phyloP scores from a whole-genome alignment of 495 filamentous ascomycete species.

The Trichocladium uniseriatum region DNA sequence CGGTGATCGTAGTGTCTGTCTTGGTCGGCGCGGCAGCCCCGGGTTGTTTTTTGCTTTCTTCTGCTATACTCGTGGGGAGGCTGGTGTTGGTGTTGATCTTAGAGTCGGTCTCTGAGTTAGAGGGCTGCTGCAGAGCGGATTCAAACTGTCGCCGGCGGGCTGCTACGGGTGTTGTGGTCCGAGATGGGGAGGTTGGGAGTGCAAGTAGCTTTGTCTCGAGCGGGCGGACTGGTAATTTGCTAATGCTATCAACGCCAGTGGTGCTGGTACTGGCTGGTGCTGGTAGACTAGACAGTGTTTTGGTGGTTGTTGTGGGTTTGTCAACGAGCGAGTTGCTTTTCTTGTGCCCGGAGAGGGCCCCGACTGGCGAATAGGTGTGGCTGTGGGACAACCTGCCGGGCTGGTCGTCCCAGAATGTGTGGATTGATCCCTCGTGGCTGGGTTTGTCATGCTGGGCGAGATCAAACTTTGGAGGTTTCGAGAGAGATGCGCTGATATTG shows the following conservation, averaged over 20 bases:
- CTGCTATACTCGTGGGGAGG: too few species aligned
- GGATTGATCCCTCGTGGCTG: neutral
- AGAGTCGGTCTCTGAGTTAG: too few species aligned
- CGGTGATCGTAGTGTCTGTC: slow-evolving; percentile 4
- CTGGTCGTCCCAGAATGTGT: neutral
- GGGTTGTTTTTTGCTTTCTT: too few species aligned
- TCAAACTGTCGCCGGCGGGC: too few species aligned
- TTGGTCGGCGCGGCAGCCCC: neutral
- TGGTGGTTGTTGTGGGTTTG: neutral
- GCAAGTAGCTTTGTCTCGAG: too few species aligned
- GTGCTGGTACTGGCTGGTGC: too few species aligned
- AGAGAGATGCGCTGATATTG: neutral
- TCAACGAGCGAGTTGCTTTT: neutral
- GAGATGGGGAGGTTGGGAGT: too few species aligned
- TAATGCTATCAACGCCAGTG: too few species aligned
- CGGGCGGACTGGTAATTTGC: too few species aligned
- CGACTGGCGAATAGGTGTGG: neutral
- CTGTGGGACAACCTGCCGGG: neutral
- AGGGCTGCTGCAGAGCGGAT: too few species aligned
- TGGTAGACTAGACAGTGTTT: neutral
- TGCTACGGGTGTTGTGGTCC: too few species aligned
- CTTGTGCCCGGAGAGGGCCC: neutral
- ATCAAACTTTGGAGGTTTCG: slow-evolving; percentile 1
- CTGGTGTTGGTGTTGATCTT: too few species aligned
- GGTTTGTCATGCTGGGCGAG: neutral